Evolutionary conservation across 257 asterid species (phyloP).

Genomic region (Penstemon davidsonii): DNA sequence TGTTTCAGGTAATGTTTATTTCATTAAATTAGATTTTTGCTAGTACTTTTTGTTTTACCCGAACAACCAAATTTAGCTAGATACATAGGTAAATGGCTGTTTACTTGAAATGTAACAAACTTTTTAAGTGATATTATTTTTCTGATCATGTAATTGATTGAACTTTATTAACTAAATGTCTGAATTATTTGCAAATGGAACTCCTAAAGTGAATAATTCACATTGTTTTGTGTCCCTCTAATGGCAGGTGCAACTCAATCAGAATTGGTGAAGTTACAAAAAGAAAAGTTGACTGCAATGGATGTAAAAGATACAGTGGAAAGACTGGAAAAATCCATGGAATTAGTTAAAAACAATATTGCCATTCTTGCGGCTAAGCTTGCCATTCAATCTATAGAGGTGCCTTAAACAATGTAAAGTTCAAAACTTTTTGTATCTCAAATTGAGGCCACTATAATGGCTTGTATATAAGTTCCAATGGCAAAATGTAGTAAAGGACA

Average conservation of each 20-base stretch:
- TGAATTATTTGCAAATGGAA: slow-evolving; percentile 3
- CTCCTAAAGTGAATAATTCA: background rate
- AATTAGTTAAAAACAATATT: slow-evolving; percentile 46
- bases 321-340: slow-evolving; percentile 52
- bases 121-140: background rate
- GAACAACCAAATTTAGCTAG: too few species aligned
- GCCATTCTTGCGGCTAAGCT: slow-evolving; percentile 74
- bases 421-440: background rate
- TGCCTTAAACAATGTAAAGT: slow-evolving; percentile 23
- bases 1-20: slow-evolving; percentile 53
- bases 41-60: too few species aligned
- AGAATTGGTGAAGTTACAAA: slow-evolving; percentile 56
- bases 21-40: background rate
- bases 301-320: slow-evolving; percentile 59
- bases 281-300: slow-evolving; percentile 65
- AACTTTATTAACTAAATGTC: background rate
- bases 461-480: background rate
- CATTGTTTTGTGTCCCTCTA: background rate
- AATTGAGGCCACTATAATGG: background rate
- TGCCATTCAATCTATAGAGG: slow-evolving; percentile 70
- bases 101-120: too few species aligned
- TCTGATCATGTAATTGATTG: background rate
- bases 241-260: slow-evolving; percentile 52
- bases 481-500: background rate
- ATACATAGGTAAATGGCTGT: too few species aligned